Conservation (phyloP, 305 asterid species). For the Rubia balearica region DNA sequence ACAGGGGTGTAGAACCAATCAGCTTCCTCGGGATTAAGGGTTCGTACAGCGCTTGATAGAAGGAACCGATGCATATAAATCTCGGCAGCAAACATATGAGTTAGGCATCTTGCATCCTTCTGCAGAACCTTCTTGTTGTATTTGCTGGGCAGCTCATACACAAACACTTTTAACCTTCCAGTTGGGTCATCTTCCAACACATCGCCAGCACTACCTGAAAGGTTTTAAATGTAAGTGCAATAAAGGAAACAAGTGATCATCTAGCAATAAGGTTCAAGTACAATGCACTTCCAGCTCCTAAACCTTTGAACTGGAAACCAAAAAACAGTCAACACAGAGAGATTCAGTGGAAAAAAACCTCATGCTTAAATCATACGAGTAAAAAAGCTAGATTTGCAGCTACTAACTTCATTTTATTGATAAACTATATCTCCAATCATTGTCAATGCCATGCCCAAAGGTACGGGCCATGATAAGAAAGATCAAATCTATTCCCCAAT, state of each 20-base stretch:
- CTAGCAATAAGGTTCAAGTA: not conserved
- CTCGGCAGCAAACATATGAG: constrained; percentile 93
- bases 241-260: not conserved
- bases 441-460: constrained; percentile 4
- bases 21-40: constrained; percentile 72
- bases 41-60: constrained; percentile 68
- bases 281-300: not conserved
- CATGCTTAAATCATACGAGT: not conserved
- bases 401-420: not conserved
- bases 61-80: constrained; percentile 75
- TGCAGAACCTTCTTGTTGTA: constrained; percentile 71
- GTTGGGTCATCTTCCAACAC: constrained; percentile 79
- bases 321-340: not conserved
- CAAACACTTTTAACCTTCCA: constrained; percentile 67
- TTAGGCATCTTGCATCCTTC: constrained; percentile 73
- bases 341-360: not conserved
- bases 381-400: not conserved
- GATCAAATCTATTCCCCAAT: not conserved
- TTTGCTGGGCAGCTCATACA: constrained; percentile 82
- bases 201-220: constrained; percentile 82
- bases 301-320: not conserved
- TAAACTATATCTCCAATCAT: not conserved
- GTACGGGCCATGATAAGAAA: not conserved
- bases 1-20: constrained; percentile 85
- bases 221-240: constrained; percentile 1